phyloP scores from a whole-genome alignment of 2,329 filamentous ascomycete species.

The Venturia asperata region DNA sequence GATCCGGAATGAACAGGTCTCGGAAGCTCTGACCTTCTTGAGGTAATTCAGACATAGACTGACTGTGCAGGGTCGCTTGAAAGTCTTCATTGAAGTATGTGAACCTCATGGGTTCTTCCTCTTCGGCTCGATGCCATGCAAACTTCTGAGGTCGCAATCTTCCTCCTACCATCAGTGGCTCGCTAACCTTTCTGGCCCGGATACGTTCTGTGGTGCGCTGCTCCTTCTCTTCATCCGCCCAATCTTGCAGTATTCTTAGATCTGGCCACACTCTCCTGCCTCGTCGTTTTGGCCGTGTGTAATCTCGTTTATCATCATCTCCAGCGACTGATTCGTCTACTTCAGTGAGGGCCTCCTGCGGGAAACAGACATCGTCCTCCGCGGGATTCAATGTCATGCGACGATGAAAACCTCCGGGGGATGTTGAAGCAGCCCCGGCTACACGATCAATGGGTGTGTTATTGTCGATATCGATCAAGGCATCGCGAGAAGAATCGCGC shows the following conservation, averaged over 20 bases:
- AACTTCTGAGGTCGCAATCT: slow-evolving; percentile 70
- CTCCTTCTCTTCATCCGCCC: slow-evolving; percentile 86
- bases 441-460: slow-evolving; percentile 22
- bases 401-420: slow-evolving; percentile 31
- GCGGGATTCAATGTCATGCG: slow-evolving; percentile 47
- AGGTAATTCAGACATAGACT: slow-evolving; percentile 86
- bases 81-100: slow-evolving; percentile 99
- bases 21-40: slow-evolving; percentile 77
- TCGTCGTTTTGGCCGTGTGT: slow-evolving; percentile 45
- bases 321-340: slow-evolving; percentile 41
- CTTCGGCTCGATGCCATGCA: slow-evolving; percentile 79
- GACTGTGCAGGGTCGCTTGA: slow-evolving; percentile 89
- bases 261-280: slow-evolving; percentile 74
- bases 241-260: slow-evolving; percentile 74
- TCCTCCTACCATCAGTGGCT: slow-evolving; percentile 87
- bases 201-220: slow-evolving; percentile 68
- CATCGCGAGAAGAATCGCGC: slow-evolving; percentile 33
- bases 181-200: slow-evolving; percentile 83
- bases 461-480: slow-evolving; percentile 45
- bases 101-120: slow-evolving; percentile 87
- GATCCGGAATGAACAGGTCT: slow-evolving; percentile 87
- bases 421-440: neutral
- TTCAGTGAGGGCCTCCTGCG: slow-evolving; percentile 69
- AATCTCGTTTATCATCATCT: slow-evolving; percentile 49
- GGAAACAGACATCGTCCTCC: slow-evolving; percentile 89